phyloP scores from a whole-genome alignment of 345 rosid genomes.

The Fremontodendron californicum region DNA sequence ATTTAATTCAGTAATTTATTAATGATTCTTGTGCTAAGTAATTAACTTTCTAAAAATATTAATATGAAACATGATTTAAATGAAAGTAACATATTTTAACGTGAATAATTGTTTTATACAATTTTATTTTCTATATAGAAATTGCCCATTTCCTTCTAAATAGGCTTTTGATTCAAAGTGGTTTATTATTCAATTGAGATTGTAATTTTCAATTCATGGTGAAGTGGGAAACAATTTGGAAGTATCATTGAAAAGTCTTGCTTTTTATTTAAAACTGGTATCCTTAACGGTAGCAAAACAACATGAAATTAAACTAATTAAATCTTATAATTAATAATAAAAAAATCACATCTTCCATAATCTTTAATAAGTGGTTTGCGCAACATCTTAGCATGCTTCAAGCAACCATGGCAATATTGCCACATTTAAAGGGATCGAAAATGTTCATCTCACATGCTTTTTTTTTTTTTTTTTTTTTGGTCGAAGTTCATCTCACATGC shows the following conservation, averaged over 20 bases:
- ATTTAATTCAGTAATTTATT: too few species aligned
- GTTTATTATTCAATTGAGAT: neutral
- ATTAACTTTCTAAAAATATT: too few species aligned
- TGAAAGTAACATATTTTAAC: too few species aligned
- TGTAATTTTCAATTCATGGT: neutral
- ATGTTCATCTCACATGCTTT: neutral
- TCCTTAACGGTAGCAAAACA: slow-evolving; percentile 35
- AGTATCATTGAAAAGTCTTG: slow-evolving; percentile 13
- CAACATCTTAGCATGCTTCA: slow-evolving; percentile 12
- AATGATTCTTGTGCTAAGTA: too few species aligned
- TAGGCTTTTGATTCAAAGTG: slow-evolving; percentile 26
- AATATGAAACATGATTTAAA: too few species aligned
- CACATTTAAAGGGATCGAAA: slow-evolving; percentile 6
- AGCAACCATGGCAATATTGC: neutral
- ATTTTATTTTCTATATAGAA: neutral
- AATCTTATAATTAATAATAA: neutral
- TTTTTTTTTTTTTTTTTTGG: too few species aligned
- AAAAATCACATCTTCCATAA: neutral
- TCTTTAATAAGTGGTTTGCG: slow-evolving; percentile 14
- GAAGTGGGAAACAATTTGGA: slow-evolving; percentile 30
- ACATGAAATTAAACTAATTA: neutral
- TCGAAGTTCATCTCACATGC: slow-evolving; percentile 2
- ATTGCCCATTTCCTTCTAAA: slow-evolving; percentile 13
- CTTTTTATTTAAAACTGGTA: slow-evolving; percentile 17
- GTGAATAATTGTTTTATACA: too few species aligned